These are phyloP conservation scores for Nothomitra cinnamomea DNA, from an alignment of 2,329 filamentous ascomycete species.

Conservation along the genomic window DNA sequence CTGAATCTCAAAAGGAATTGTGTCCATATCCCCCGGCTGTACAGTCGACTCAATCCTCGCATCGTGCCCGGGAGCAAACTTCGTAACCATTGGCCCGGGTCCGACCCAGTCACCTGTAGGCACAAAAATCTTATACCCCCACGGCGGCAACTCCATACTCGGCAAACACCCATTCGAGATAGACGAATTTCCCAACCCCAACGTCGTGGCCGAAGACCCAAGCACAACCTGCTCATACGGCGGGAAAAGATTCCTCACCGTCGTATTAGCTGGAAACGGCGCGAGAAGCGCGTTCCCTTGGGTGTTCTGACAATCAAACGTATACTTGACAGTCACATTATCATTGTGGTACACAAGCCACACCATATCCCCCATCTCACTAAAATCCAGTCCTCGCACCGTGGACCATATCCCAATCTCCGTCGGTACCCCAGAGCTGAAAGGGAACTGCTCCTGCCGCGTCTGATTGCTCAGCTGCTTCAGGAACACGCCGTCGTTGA, in stretches of 20 bases:
- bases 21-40: constrained; percentile 23
- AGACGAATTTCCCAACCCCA: constrained; percentile 30
- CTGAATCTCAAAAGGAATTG: constrained; percentile 34
- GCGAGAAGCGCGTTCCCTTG: constrained; percentile 33
- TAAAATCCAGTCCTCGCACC: neutral
- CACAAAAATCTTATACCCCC: constrained; percentile 43
- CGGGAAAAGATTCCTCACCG: constrained; percentile 45
- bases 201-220: constrained; percentile 26
- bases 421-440: constrained; percentile 33
- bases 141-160: constrained; percentile 34
- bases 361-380: constrained; percentile 27
- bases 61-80: constrained; percentile 45
- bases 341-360: constrained; percentile 37
- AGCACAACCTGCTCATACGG: constrained; percentile 40
- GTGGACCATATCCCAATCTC: constrained; percentile 43
- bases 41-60: constrained; percentile 33
- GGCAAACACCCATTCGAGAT: constrained; percentile 38
- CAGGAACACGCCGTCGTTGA: constrained; percentile 42
- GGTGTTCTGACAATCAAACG: constrained; percentile 36
- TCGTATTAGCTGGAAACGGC: constrained; percentile 35
- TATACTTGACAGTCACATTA: constrained; percentile 32
- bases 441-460: constrained; percentile 31
- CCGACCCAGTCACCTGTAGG: constrained; percentile 31
- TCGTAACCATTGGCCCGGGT: constrained; percentile 41
- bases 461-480: constrained; percentile 40